Conservation (phyloP, 1,139 yeast genomes). For the Candida glucosophila region DNA sequence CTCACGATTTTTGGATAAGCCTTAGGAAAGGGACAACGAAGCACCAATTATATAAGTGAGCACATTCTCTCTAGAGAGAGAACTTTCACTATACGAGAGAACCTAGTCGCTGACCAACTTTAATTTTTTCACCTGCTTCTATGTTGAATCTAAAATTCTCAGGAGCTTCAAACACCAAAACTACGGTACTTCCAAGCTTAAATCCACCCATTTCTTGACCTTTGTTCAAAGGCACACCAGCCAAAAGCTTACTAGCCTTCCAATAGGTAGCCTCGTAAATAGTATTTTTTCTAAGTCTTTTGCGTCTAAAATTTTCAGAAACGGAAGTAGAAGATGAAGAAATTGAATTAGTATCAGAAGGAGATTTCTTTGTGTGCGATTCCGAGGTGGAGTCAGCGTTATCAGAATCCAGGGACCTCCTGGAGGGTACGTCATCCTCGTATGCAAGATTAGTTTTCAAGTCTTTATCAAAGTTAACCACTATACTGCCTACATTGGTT, state of each 20-base stretch:
- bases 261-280: conserved; percentile 93
- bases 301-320: too few species aligned
- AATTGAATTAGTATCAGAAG: conserved; percentile 11
- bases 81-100: conserved; percentile 18
- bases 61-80: too few species aligned
- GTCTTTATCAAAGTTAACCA: conserved; percentile 85
- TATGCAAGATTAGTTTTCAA: conserved; percentile 72
- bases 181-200: conserved; percentile 92
- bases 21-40: too few species aligned
- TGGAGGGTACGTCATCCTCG: conserved; percentile 43
- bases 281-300: conserved; percentile 57
- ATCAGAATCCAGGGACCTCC: conserved; percentile 4
- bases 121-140: conserved; percentile 64
- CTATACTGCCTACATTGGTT: conserved; percentile 93
- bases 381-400: conserved; percentile 5
- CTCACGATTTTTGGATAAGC: too few species aligned
- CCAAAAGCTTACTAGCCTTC: conserved; percentile 68
- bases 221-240: conserved; percentile 82
- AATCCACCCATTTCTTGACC: conserved; percentile 98
- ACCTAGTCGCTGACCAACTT: conserved; percentile 82
- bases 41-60: too few species aligned
- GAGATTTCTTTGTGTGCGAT: conserved; percentile 6
- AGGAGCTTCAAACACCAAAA: conserved; percentile 94
- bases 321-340: conserved; percentile 9
- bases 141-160: conserved; percentile 62